Evolutionary conservation across 345 rosid species (phyloP).

Genomic region (Citrus hindsii): DNA sequence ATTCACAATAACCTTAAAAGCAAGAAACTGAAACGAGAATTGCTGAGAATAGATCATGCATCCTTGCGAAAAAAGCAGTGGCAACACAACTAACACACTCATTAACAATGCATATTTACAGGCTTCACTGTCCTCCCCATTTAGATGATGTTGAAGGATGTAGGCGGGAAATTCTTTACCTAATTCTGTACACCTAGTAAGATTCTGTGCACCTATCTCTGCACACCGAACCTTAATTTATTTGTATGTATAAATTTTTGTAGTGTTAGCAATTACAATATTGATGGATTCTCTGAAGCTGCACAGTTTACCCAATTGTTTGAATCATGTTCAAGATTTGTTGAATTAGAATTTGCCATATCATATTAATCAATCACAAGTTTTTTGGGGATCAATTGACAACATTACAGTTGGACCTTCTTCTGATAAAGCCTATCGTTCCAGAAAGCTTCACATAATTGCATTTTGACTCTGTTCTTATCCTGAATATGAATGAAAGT

Average conservation of each 20-base stretch:
- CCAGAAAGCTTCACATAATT: no score
- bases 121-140: neutral
- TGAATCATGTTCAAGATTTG: neutral
- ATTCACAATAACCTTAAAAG: no score
- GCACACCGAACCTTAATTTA: neutral
- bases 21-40: neutral
- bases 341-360: neutral
- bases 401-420: neutral
- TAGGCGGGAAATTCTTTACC: neutral
- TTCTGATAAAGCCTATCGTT: neutral
- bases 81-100: no score
- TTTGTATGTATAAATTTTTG: no score
- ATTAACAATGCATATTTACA: neutral
- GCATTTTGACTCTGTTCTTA: no score
- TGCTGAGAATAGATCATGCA: neutral
- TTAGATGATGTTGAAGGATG: neutral
- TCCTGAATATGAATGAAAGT: no score
- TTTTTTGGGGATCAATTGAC: neutral
- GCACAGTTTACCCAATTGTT: neutral
- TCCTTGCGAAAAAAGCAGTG: neutral
- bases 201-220: neutral
- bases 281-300: no score
- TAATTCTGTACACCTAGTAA: neutral
- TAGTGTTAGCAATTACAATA: neutral
- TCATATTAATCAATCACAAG: neutral